phyloP scores from a whole-genome alignment of 495 filamentous ascomycete species.

The Penicillium tannophilum region DNA sequence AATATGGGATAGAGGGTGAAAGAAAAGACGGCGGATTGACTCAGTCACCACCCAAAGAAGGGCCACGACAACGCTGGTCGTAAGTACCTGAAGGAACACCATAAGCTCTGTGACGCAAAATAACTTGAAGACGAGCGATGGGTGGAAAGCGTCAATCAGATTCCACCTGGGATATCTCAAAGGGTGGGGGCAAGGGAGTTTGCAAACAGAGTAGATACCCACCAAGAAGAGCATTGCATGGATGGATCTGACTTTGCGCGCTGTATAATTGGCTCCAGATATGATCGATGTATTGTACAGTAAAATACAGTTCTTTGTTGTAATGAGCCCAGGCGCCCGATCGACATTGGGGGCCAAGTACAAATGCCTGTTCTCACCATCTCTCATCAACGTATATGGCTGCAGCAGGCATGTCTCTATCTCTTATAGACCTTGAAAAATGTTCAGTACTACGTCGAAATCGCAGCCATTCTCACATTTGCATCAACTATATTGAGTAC shows the following conservation, averaged over 20 bases:
- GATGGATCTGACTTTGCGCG: background rate
- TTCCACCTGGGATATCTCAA: background rate
- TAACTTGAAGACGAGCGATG: background rate
- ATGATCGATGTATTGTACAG: too few relatives aligned
- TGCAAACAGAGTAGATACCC: background rate
- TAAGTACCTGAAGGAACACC: background rate
- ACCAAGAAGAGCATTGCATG: background rate
- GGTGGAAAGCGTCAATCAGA: background rate
- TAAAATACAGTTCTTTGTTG: too few relatives aligned
- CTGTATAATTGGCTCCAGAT: too few relatives aligned
- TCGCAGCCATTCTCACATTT: too few relatives aligned
- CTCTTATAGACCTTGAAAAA: too few relatives aligned
- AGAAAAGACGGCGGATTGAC: conserved; percentile 29
- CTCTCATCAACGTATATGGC: too few relatives aligned
- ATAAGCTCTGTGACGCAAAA: background rate
- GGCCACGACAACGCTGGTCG: conserved; percentile 6
- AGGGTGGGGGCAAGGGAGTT: background rate
- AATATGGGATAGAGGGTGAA: conserved; percentile 42
- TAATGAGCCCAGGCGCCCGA: too few relatives aligned
- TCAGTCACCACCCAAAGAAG: conserved; percentile 2
- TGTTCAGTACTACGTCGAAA: too few relatives aligned
- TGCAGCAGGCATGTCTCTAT: too few relatives aligned
- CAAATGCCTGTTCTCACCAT: too few relatives aligned
- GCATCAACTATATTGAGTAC: too few relatives aligned
- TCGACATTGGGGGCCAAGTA: too few relatives aligned